Conservation (phyloP, 495 filamentous ascomycete species). For the Hypoxylon fuscum region DNA sequence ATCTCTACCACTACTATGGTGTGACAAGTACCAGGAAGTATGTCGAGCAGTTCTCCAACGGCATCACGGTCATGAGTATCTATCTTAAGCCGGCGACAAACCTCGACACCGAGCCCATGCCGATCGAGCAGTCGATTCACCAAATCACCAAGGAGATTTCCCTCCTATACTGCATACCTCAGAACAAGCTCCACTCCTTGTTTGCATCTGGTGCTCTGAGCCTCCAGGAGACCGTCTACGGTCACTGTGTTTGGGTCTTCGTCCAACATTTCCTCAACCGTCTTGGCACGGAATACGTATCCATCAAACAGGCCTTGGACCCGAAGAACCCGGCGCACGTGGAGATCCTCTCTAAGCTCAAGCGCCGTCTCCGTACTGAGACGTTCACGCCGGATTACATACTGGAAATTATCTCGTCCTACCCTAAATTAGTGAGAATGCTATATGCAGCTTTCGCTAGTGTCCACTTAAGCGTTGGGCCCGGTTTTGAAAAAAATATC, state of each 20-base stretch:
- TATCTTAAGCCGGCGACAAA: slow-evolving; percentile 80
- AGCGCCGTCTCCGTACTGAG: slow-evolving; percentile 92
- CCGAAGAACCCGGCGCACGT: slow-evolving; percentile 77
- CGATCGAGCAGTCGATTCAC: slow-evolving; percentile 92
- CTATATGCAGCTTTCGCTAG: slow-evolving; percentile 93
- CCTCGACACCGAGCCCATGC: slow-evolving; percentile 56
- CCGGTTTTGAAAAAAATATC: slow-evolving; percentile 76
- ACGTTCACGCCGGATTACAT: slow-evolving; percentile 99
- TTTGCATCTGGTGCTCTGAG: slow-evolving; percentile 90
- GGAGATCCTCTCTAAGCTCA: slow-evolving; percentile 93
- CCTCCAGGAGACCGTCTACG: slow-evolving; percentile 96
- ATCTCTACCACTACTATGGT: slow-evolving; percentile 98
- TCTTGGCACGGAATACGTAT: slow-evolving; percentile 89
- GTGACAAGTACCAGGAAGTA: slow-evolving; percentile 97
- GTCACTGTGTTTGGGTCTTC: slow-evolving; percentile 96
- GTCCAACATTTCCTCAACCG: slow-evolving; percentile 97
- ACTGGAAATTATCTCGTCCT: slow-evolving; percentile 91
- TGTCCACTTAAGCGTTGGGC: slow-evolving; percentile 85
- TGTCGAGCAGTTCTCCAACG: slow-evolving; percentile 98
- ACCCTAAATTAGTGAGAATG: slow-evolving; percentile 86
- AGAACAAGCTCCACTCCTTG: slow-evolving; percentile 90
- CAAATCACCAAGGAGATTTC: slow-evolving; percentile 99
- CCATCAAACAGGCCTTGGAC: slow-evolving; percentile 83
- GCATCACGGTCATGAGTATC: slow-evolving; percentile 93
- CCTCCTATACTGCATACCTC: slow-evolving; percentile 95